Percentiles rank a stretch among this genome's conserved stretches.
Conservation (phyloP, 176 grass and related monocot species). For the Cocos nucifera region DNA sequence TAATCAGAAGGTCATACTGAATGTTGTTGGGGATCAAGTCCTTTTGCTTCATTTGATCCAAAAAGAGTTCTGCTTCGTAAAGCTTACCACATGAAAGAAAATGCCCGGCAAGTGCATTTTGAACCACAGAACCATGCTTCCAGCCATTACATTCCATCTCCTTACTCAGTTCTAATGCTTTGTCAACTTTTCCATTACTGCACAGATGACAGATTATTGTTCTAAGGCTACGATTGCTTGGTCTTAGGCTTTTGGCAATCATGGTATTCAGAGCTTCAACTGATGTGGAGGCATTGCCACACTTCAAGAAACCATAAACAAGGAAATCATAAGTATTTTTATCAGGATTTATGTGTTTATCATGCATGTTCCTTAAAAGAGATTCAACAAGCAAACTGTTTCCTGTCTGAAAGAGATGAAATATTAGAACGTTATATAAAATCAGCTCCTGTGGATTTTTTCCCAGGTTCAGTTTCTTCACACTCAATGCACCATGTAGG, state of each 20-base stretch:
- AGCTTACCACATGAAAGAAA: conserved; percentile 48
- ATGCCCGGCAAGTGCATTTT: conserved; percentile 27
- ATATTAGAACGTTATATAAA: conserved; percentile 73
- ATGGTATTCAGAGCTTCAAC: conserved; percentile 55
- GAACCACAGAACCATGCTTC: conserved; percentile 56
- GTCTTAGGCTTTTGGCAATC: conserved; percentile 50
- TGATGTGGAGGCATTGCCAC: conserved; percentile 38
- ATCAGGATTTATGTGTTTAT: conserved; percentile 40
- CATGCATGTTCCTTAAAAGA: conserved; percentile 58
- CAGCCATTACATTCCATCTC: conserved; percentile 45
- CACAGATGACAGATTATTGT: conserved; percentile 58
- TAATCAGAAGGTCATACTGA: conserved; percentile 47
- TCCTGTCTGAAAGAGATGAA: conserved; percentile 52
- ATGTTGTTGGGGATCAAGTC: conserved; percentile 21
- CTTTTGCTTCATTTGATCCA: conserved; percentile 39
- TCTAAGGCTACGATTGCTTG: conserved; percentile 82
- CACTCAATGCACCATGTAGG: conserved; percentile 36
- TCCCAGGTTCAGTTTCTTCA: conserved; percentile 39
- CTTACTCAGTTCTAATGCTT: conserved; percentile 61
- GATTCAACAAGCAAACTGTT: conserved; percentile 37
- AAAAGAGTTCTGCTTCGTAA: conserved; percentile 51
- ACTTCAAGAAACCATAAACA: conserved; percentile 69
- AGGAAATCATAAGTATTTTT: conserved; percentile 81
- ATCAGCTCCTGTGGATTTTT: conserved; percentile 39
- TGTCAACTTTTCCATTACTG: conserved; percentile 40